These are phyloP conservation scores for Volvox reticuliferus DNA, from an alignment of 139 green algal species.

Conservation along the genomic window DNA sequence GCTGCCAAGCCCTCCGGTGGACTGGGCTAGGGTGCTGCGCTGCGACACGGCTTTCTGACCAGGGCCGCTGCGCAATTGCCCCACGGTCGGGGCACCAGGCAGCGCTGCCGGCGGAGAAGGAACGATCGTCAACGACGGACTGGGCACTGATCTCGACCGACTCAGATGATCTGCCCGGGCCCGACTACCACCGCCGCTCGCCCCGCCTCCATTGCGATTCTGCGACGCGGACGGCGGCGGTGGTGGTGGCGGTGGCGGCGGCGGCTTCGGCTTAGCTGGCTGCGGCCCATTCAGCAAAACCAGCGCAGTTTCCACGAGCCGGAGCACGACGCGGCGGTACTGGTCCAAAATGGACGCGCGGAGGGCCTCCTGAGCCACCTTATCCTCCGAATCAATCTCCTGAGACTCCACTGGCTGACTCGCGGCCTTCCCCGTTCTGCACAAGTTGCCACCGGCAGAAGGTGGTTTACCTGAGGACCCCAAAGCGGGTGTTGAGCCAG, in stretches of 20 bases:
- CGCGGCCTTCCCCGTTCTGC: too few relatives aligned
- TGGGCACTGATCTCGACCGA: not conserved
- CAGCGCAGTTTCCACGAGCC: not conserved
- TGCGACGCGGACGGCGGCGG: not conserved
- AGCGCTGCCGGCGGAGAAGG: not conserved
- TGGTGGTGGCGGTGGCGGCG: not conserved
- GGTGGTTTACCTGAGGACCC: not conserved
- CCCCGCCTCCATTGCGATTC: not conserved
- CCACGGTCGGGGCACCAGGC: not conserved
- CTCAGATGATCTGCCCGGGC: not conserved
- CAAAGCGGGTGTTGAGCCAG: not conserved
- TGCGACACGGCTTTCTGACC: not conserved
- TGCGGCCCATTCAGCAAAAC: not conserved
- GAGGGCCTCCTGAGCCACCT: not conserved
- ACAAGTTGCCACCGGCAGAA: too few relatives aligned
- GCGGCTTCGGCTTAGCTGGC: not conserved
- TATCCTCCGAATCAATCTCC: not conserved
- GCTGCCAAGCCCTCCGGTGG: not conserved
- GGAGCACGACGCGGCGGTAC: not conserved
- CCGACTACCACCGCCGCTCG: too few relatives aligned
- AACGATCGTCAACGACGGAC: not conserved
- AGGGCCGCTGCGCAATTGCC: not conserved
- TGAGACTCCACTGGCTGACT: too few relatives aligned
- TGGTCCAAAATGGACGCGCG: not conserved
- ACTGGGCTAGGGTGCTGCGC: not conserved